Evolutionary conservation across 78 protist genomes (phyloP), one percentile per base, ranked within the genome.

Genomic region (Guillardia theta): DNA sequence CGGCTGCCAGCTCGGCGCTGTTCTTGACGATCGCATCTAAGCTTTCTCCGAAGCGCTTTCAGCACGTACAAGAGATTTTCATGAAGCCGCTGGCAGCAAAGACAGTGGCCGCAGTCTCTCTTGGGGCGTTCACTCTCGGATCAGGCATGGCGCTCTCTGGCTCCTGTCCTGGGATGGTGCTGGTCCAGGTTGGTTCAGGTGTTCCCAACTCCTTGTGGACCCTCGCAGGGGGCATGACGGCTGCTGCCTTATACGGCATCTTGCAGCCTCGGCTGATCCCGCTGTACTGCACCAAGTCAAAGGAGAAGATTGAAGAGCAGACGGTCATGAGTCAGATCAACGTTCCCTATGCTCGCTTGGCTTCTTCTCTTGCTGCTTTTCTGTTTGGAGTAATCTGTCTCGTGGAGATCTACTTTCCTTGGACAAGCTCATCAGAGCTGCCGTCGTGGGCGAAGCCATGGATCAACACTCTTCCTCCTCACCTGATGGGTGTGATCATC

Each of bases 151-250:
- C 90, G 53, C 10, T 78, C 48, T 19, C 90, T 44, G 90, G 90
- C 50, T 37, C 90, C 37, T 78, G 90, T 30, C 90, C 90, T 2
- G 90, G 90, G 6, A 78, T 78, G 90, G 90, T 78, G 90, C 33
- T 43, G 9, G 33, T 78, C 24, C 90, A 78, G 9, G n/a, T 37
- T 2, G 90, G 90, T 0, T 15, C 50, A 1, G 90, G 90, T 4
- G 90, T 78, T 8, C 41, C 10, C 8, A 78, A 43, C 90, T 12
- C 50, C 24, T 10, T 9, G 0, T 18, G 39, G 18, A 78, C 90
- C 18, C 44, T 78, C 44, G 45, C 48, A 0, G 90, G 90, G 41
- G 90, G 90, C 0, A 6, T 78, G 18, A 4, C 8, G 18, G 90
- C 50, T 8, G 90, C 90, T 1, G 48, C 33, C 1, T 4, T 43